Conservation (phyloP, 345 rosid genomes). For the Angophora floribunda region DNA sequence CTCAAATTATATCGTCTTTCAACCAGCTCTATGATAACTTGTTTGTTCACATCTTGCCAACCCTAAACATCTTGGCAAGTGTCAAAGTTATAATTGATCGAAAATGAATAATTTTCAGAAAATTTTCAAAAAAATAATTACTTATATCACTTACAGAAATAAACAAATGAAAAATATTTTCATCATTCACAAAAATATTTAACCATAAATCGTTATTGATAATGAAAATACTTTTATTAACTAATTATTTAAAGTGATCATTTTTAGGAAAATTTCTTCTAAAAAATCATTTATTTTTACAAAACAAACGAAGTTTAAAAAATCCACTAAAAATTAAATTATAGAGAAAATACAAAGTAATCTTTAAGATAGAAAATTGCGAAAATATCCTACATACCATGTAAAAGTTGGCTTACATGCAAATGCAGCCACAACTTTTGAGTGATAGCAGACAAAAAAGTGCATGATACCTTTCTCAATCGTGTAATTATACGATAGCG, state of each 20-base stretch:
- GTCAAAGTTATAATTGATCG: no score
- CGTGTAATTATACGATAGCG: background rate
- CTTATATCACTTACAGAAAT: background rate
- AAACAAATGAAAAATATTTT: background rate
- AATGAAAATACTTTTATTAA: background rate
- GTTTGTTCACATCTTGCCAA: background rate
- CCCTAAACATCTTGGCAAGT: background rate
- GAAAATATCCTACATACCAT: background rate
- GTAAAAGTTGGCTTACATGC: background rate
- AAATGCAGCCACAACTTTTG: background rate
- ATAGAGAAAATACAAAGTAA: background rate
- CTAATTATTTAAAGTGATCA: background rate
- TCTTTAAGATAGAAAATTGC: background rate
- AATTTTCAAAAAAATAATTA: background rate
- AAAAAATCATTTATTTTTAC: background rate
- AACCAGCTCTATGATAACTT: no score
- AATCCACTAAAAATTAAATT: background rate
- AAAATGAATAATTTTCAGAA: background rate
- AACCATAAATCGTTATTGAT: background rate
- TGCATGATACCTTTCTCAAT: background rate
- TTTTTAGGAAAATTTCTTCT: background rate
- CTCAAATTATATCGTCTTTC: background rate
- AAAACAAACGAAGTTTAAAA: background rate
- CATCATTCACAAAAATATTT: background rate
- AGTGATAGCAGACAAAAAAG: background rate